Conservation (phyloP, 352 stramenopile genomes). For the Phytophthora boehmeriae region DNA sequence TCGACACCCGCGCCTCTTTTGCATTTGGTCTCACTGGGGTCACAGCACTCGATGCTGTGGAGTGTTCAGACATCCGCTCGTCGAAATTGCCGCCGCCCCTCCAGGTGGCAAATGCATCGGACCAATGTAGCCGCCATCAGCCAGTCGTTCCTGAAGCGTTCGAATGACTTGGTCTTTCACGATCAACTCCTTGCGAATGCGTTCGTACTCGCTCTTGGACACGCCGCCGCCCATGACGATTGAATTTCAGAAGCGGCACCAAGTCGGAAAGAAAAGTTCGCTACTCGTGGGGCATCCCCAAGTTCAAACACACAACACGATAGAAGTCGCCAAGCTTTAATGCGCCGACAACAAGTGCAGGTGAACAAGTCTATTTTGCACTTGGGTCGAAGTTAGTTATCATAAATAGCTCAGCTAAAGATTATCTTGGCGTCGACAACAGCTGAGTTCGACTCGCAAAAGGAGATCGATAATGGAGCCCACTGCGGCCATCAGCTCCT, state of each 20-base stretch:
- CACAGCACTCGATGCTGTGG: neutral
- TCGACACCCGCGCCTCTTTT: slow-evolving; percentile 19
- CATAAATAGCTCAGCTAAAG: no score
- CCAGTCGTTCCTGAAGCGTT: slow-evolving; percentile 60
- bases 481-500: no score
- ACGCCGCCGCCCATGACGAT: slow-evolving; percentile 68
- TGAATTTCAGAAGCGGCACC: slow-evolving; percentile 1
- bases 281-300: slow-evolving; percentile 27
- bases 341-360: neutral
- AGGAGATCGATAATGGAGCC: no score
- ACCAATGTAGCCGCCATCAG: slow-evolving; percentile 27
- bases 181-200: slow-evolving; percentile 70
- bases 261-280: slow-evolving; percentile 5
- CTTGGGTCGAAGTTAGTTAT: no score
- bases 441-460: no score
- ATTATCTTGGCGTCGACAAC: no score
- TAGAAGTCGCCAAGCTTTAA: neutral
- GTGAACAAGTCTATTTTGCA: no score
- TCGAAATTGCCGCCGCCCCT: slow-evolving; percentile 2
- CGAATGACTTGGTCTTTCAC: slow-evolving; percentile 78
- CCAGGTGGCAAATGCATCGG: slow-evolving; percentile 12
- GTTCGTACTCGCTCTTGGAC: slow-evolving; percentile 77
- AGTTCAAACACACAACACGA: neutral
- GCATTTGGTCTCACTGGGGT: slow-evolving; percentile 10
- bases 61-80: neutral